A percentile compares a stretch with the other conserved stretches of the same genome.
Conservation (phyloP, 1,284 basidiomycete genomes). For the Apiotrichum akiyoshidainum region DNA sequence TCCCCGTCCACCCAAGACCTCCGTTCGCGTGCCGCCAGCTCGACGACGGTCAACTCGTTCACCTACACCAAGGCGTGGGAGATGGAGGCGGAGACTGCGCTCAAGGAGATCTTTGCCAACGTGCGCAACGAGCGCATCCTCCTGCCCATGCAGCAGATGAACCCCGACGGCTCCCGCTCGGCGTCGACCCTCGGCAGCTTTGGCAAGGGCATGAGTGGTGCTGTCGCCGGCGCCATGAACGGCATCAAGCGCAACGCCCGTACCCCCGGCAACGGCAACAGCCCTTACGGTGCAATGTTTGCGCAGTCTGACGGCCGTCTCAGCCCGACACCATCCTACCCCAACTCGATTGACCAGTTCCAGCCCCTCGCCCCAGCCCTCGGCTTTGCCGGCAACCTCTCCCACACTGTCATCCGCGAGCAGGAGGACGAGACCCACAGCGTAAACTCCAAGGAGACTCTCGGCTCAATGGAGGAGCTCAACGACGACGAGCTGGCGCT, state of each 20-base stretch:
- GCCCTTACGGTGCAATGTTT: constrained; percentile 33
- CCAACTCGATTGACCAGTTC: constrained; percentile 63
- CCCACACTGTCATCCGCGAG: constrained; percentile 92
- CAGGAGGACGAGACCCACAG: constrained; percentile 86
- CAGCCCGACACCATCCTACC: constrained; percentile 83
- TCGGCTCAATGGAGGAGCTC: constrained; percentile 55
- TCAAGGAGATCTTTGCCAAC: constrained; percentile 93
- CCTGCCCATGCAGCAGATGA: constrained; percentile 61
- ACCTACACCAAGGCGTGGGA: constrained; percentile 61
- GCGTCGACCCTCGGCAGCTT: constrained; percentile 24
- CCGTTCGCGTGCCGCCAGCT: constrained; percentile 26
- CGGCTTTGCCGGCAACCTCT: constrained; percentile 92
- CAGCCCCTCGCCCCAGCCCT: constrained; percentile 65
- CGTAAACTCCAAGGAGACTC: constrained; percentile 60
- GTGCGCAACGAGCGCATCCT: constrained; percentile 88
- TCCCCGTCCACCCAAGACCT: constrained; percentile 24
- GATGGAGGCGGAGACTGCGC: constrained; percentile 71
- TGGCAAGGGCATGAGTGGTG: constrained; percentile 14
- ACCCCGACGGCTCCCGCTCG: constrained; percentile 27
- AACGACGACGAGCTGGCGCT: constrained; percentile 91
- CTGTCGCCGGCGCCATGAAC: constrained; percentile 56
- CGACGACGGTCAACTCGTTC: constrained; percentile 37
- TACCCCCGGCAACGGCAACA: constrained; percentile 58
- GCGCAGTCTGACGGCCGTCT: constrained; percentile 66
- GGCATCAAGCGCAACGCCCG: constrained; percentile 76